Conservation (phyloP, 345 rosid species). For the Citrus cavaleriei region DNA sequence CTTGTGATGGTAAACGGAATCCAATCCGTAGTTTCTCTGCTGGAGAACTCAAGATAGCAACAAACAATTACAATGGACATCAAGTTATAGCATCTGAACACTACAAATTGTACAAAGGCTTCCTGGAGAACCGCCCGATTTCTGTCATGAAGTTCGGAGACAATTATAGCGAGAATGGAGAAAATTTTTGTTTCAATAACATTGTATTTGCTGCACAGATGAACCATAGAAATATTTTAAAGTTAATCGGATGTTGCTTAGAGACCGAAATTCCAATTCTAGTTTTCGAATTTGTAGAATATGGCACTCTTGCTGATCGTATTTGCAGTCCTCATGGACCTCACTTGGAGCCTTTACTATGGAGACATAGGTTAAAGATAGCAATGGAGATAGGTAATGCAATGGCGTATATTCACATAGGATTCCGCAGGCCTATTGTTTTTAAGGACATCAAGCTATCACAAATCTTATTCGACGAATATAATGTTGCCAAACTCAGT, state of each 20-base stretch:
- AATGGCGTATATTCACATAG: conserved; percentile 16
- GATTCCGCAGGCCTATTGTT: conserved; percentile 17
- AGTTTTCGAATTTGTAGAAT: conserved; percentile 11
- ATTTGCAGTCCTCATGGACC: not conserved
- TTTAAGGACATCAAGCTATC: conserved; percentile 13
- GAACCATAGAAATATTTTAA: conserved; percentile 19
- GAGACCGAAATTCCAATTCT: conserved; percentile 10
- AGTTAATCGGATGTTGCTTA: conserved; percentile 31
- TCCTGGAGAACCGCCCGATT: conserved; percentile 7
- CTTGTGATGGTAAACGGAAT: conserved; percentile 11
- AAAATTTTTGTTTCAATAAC: not conserved
- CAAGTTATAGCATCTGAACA: not conserved
- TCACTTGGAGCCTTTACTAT: conserved; percentile 4
- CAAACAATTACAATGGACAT: not conserved
- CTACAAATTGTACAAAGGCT: conserved; percentile 4
- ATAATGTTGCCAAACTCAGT: conserved; percentile 12
- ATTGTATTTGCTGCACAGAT: conserved; percentile 10
- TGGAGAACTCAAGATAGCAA: conserved; percentile 14
- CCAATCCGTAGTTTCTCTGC: conserved; percentile 12
- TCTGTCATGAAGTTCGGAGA: conserved; percentile 1
- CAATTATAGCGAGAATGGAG: not conserved
- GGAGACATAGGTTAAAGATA: conserved; percentile 18
- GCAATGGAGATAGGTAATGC: conserved; percentile 21
- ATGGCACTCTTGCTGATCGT: conserved; percentile 5
- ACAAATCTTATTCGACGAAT: conserved; percentile 1